Evolutionary conservation across 2,329 filamentous ascomycete species (phyloP), one percentile per base, ranked within the genome.

Genomic region (Penicillium verrucosum): DNA sequence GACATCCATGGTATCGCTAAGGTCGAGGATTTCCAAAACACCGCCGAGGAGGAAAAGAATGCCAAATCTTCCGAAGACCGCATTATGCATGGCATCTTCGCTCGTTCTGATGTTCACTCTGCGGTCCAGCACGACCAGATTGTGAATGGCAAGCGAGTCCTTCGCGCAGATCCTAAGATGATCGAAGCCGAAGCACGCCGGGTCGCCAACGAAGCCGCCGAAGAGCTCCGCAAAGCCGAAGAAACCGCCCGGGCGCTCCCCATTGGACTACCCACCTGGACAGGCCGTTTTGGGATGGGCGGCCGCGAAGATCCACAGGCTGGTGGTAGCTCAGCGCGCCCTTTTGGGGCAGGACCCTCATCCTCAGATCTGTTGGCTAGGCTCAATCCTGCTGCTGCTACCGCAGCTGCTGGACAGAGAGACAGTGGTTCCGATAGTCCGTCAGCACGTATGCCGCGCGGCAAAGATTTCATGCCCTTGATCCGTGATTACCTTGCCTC

Each of bases 81-180:
- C 43, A 85, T 97, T 62, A 89, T 97, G 78, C 87, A 92, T 60
- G 89, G 89, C 50, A 91, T 99, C 53, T 96, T 97, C 70, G 88
- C 92, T 1, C 86, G 87, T 40, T 89, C 90, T 0, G 89, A 88
- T 2, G 89, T 97, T 1, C 92, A 96, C 67, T 92, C 89, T n/a
- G 90, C 92, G 0, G 84, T 97, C 43, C 90, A 97, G 66, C 94
- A 99, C 70, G 94, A 97, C 63, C 85, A 91, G 51, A 96, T 97
- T 66, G 84, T 97, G 66, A 89, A 88, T 63, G 89, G 89, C 38
- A 88, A 86, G 64, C 84, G 85, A 50, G 85, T 85, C 54, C 78
- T 90, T 18, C 82, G 85, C 60, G 89, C 91, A 0, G 90, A 96
- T 67, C 86, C 86, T 5, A 83, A 83, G 25, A 88, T 96, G 62